Conservation (phyloP, 139 green algal species). For the Coelastrella sp. region DNA sequence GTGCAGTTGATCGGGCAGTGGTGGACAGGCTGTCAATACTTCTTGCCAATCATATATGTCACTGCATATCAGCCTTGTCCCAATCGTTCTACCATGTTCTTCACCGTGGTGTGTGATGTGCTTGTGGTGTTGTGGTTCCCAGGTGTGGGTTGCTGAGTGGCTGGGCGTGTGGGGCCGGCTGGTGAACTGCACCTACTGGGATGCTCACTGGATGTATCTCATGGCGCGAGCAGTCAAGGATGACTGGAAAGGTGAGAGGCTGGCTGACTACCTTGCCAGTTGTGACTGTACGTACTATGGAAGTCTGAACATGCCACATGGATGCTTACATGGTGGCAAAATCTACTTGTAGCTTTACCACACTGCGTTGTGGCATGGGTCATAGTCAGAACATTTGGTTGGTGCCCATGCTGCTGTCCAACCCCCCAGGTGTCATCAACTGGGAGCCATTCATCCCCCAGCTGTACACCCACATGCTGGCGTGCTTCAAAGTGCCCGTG, state of each 20-base stretch:
- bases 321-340: no score
- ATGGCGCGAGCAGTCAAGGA: conserved; percentile 80
- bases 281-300: not conserved
- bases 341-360: no score
- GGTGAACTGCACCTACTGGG: conserved; percentile 68
- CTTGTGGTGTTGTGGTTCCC: conserved; percentile 33
- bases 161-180: conserved; percentile 66
- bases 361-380: not conserved
- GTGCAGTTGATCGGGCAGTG: no score
- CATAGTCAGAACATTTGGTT: no score
- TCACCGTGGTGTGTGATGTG: not conserved
- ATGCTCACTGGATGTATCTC: conserved; percentile 63
- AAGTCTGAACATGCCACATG: not conserved
- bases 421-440: conserved; percentile 68
- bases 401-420: no score
- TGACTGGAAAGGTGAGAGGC: conserved; percentile 75
- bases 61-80: not conserved
- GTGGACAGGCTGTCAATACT: no score
- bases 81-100: not conserved
- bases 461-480: conserved; percentile 73
- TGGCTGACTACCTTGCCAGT: no score
- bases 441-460: conserved; percentile 67
- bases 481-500: conserved; percentile 85
- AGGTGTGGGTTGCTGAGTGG: conserved; percentile 69
- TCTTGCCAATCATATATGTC: no score